A percentile compares a stretch with the other conserved stretches of the same genome.
These are phyloP conservation scores for Tagetes erecta DNA, from an alignment of 129 eudicot genomes.

Conservation along the genomic window DNA sequence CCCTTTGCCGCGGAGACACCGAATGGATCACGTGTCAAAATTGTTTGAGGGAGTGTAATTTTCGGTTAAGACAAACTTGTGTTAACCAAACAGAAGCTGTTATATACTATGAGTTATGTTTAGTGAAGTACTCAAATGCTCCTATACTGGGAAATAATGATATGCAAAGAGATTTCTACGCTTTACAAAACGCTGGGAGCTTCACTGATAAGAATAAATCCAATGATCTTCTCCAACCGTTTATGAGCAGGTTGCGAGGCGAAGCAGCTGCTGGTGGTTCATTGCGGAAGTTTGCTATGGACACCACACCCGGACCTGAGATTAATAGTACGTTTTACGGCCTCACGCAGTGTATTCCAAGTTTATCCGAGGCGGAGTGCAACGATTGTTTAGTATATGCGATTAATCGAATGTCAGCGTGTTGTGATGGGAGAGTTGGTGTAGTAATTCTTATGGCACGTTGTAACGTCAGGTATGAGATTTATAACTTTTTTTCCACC, in stretches of 20 bases:
- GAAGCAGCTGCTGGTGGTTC: conserved; percentile 4
- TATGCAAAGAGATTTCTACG: neutral
- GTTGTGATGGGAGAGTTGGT: conserved; percentile 4
- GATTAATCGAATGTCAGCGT: neutral
- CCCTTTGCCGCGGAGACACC: conserved; percentile 6
- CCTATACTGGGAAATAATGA: neutral
- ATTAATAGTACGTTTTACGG: neutral
- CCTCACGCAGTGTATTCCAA: neutral
- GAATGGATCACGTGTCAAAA: neutral
- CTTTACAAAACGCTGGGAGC: neutral
- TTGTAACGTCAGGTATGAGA: conserved; percentile 3
- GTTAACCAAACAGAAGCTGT: neutral
- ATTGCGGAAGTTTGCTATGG: neutral
- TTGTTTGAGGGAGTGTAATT: neutral
- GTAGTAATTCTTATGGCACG: neutral
- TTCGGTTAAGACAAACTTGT: neutral
- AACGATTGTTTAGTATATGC: neutral
- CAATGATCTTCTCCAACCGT: neutral
- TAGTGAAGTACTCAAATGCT: neutral
- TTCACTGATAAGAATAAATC: neutral
- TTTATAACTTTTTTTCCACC: neutral
- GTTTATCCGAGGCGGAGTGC: neutral
- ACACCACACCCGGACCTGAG: neutral
- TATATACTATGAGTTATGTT: neutral
- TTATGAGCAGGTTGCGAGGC: conserved; percentile 1